These are phyloP conservation scores for Pyrenula aspistea DNA, from an alignment of 495 filamentous ascomycete species.

Conservation along the genomic window DNA sequence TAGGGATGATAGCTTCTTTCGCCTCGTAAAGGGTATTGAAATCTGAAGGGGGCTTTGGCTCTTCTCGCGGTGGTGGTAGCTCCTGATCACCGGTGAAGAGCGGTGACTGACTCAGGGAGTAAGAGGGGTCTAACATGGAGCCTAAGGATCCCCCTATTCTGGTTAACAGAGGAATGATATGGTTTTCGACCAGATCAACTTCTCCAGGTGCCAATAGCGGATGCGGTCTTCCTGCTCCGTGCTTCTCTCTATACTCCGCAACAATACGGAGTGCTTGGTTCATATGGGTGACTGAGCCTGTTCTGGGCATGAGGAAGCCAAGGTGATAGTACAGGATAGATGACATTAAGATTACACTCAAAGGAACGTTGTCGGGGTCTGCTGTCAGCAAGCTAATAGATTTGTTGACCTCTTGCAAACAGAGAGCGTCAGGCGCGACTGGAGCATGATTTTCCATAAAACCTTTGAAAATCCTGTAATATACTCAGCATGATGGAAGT, in stretches of 20 bases:
- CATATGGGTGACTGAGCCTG: neutral
- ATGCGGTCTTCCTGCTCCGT: neutral
- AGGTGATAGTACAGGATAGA: neutral
- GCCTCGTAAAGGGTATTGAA: neutral
- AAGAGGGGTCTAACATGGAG: neutral
- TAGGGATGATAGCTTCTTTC: neutral
- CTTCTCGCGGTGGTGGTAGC: neutral
- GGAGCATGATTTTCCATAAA: neutral
- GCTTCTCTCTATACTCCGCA: neutral
- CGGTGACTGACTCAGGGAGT: neutral
- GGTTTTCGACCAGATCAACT: neutral
- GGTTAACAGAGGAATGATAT: neutral
- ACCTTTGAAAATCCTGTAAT: neutral
- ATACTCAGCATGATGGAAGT: neutral
- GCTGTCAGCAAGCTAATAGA: neutral
- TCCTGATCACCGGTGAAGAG: neutral
- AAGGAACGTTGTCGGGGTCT: neutral
- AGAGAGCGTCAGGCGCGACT: neutral
- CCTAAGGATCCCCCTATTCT: neutral
- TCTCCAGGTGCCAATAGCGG: neutral
- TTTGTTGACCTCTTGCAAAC: neutral
- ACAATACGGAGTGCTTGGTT: neutral
- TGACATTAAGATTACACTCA: neutral
- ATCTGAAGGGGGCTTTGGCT: neutral
- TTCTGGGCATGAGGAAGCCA: neutral